phyloP scores from a whole-genome alignment of 495 filamentous ascomycete species.

The Podospora bellae-mahoneyi region DNA sequence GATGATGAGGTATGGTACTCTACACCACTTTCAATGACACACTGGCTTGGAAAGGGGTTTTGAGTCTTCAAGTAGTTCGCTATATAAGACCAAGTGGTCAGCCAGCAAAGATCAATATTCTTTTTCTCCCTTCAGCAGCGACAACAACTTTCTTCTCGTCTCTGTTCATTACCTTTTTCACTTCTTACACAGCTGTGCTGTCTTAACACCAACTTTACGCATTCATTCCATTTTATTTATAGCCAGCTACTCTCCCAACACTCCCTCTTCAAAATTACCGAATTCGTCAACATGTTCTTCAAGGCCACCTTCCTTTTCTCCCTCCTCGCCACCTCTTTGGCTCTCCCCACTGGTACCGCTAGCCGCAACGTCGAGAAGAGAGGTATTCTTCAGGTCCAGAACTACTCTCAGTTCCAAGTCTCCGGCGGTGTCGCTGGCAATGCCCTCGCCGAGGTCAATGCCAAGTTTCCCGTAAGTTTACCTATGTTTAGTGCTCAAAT shows the following conservation, averaged over 20 bases:
- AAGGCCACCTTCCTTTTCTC: conserved; percentile 32
- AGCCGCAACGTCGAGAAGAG: conserved; percentile 14
- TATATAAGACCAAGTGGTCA: conserved; percentile 7
- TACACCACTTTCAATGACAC: conserved; percentile 7
- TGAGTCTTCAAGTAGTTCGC: background rate
- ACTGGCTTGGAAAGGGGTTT: background rate
- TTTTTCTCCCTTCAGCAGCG: conserved; percentile 2
- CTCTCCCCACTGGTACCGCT: conserved; percentile 20
- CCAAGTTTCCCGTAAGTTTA: conserved; percentile 43
- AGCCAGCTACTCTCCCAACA: background rate
- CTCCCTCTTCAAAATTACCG: conserved; percentile 9
- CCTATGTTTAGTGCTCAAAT: background rate
- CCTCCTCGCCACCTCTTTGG: conserved; percentile 28
- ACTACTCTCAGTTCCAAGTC: conserved; percentile 38
- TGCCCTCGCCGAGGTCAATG: conserved; percentile 40
- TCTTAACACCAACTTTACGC: conserved; percentile 11
- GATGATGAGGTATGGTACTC: background rate
- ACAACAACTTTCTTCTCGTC: conserved; percentile 13
- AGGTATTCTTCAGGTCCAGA: conserved; percentile 22
- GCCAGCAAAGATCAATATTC: background rate
- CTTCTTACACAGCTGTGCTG: conserved; percentile 31
- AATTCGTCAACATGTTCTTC: conserved; percentile 30
- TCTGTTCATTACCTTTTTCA: conserved; percentile 11
- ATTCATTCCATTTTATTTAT: conserved; percentile 9
- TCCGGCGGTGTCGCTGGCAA: conserved; percentile 44